Evolutionary conservation across 1,284 basidiomycete genomes (phyloP).

Genomic region (Stygiomarasmius scandens): DNA sequence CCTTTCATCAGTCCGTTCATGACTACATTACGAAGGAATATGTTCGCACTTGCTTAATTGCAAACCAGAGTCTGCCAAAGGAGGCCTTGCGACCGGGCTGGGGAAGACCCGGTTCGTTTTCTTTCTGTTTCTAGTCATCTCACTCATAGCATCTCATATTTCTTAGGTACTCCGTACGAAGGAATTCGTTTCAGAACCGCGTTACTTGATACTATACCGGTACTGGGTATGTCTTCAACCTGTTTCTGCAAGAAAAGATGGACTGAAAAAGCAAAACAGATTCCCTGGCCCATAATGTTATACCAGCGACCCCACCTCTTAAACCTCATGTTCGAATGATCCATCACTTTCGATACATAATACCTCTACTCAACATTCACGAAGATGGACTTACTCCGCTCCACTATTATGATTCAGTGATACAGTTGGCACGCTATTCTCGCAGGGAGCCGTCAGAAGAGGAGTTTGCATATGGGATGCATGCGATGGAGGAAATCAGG

Average conservation of each 20-base stretch:
- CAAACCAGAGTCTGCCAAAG: slow-evolving; percentile 76
- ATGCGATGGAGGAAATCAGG: slow-evolving; percentile 64
- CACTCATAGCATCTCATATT: background rate
- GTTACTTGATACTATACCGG: slow-evolving; percentile 65
- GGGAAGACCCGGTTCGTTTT: slow-evolving; percentile 69
- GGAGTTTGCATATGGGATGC: slow-evolving; percentile 71
- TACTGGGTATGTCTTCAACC: slow-evolving; percentile 54
- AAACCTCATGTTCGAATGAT: slow-evolving; percentile 72
- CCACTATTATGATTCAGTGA: slow-evolving; percentile 75
- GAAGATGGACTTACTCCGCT: slow-evolving; percentile 64
- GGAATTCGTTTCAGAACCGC: slow-evolving; percentile 64
- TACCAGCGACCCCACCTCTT: slow-evolving; percentile 61
- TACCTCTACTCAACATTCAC: slow-evolving; percentile 65
- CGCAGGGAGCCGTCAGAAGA: slow-evolving; percentile 65
- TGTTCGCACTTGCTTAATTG: slow-evolving; percentile 74
- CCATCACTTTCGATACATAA: slow-evolving; percentile 72
- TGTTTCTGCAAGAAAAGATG: slow-evolving; percentile 37
- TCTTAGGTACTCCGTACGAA: slow-evolving; percentile 57
- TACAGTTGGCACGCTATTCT: slow-evolving; percentile 75
- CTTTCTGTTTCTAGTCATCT: slow-evolving; percentile 41
- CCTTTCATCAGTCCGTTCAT: slow-evolving; percentile 59
- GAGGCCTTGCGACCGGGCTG: slow-evolving; percentile 77
- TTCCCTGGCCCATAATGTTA: slow-evolving; percentile 62
- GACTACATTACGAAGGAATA: slow-evolving; percentile 80
- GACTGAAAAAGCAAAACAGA: slow-evolving; percentile 39